These are phyloP conservation scores for Lentithecium fluviatile DNA, from an alignment of 495 filamentous ascomycete genomes.

Conservation along the genomic window DNA sequence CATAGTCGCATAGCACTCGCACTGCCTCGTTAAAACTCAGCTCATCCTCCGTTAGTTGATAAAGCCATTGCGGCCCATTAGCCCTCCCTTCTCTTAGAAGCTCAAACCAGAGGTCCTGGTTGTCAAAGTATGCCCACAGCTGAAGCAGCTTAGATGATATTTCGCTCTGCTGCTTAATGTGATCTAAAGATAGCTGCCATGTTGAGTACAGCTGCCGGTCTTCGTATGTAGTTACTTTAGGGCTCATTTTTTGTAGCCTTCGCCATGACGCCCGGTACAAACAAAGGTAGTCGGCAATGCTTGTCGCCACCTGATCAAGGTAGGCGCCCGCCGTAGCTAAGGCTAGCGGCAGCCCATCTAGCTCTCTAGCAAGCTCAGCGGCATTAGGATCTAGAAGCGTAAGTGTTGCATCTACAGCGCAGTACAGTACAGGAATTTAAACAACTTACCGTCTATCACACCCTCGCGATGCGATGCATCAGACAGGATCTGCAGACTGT, in stretches of 20 bases:
- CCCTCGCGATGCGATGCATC: constrained; percentile 39
- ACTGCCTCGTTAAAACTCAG: constrained; percentile 40
- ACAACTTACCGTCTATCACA: constrained; percentile 22
- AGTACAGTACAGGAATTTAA: constrained; percentile 22
- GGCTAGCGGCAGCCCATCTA: constrained; percentile 31
- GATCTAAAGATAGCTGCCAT: constrained; percentile 49
- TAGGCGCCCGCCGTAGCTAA: constrained; percentile 28
- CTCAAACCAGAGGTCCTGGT: constrained; percentile 54
- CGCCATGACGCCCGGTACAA: constrained; percentile 39
- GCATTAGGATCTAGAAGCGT: constrained; percentile 20
- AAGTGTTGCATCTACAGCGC: constrained; percentile 17
- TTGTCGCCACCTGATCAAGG: constrained; percentile 3
- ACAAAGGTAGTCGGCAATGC: constrained; percentile 20
- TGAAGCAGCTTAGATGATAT: constrained; percentile 46
- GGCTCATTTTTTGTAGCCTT: constrained; percentile 35
- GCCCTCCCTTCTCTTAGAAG: constrained; percentile 37
- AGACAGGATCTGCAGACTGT: constrained; percentile 44
- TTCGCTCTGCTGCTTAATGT: constrained; percentile 43
- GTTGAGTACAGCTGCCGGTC: constrained; percentile 43
- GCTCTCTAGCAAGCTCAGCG: constrained; percentile 1
- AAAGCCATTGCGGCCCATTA: constrained; percentile 39
- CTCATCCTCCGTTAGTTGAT: constrained; percentile 34
- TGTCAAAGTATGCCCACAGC: constrained; percentile 51
- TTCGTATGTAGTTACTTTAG: constrained; percentile 35
- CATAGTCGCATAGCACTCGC: constrained; percentile 39